A percentile compares a stretch with the other conserved stretches of the same genome.
phyloP scores from a whole-genome alignment of 1,284 basidiomycete species.

The Fomitopsis pinicola region DNA sequence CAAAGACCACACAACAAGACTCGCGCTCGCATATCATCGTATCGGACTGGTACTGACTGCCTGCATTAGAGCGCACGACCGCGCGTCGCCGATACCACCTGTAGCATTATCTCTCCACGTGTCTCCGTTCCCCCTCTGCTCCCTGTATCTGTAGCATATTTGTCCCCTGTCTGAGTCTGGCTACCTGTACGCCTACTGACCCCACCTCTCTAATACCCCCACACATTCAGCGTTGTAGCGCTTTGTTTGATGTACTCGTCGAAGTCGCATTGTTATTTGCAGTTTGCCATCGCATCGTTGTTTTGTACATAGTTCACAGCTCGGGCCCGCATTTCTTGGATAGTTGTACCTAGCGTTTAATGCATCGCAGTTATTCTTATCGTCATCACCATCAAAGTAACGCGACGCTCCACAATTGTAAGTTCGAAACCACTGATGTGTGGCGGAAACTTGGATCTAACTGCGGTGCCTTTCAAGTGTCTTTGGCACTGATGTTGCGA shows the following conservation, averaged over 20 bases:
- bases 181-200: neutral
- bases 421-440: too few species aligned
- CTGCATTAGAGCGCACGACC: neutral
- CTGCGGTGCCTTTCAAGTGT: too few species aligned
- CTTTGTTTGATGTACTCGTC: neutral
- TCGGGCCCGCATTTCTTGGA: neutral
- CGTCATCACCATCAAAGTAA: too few species aligned
- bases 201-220: neutral
- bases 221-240: neutral
- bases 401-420: too few species aligned
- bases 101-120: neutral
- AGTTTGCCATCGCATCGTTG: neutral
- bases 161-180: neutral
- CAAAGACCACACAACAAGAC: neutral
- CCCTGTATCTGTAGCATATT: neutral
- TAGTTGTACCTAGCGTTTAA: neutral
- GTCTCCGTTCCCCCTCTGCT: neutral
- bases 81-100: neutral
- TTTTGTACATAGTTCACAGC: neutral
- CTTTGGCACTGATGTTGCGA: too few species aligned
- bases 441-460: too few species aligned
- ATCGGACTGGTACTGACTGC: neutral
- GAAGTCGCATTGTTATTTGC: neutral
- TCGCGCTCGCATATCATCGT: neutral
- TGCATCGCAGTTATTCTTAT: neutral